phyloP scores from a whole-genome alignment of 225 moss, liverwort and hornwort species.

The Bryum argenteum region DNA sequence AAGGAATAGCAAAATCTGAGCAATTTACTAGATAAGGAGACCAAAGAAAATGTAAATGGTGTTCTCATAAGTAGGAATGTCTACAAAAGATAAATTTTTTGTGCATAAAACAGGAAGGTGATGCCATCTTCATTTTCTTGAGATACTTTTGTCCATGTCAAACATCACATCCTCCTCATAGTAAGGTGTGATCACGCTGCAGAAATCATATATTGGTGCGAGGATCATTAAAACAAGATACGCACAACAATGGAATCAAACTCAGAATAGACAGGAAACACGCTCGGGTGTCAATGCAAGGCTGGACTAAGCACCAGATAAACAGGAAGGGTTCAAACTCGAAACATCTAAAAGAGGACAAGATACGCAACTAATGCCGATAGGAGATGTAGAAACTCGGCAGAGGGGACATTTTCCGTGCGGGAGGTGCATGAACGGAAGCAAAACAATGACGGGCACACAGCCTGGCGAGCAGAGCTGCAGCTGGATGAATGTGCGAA shows the following conservation, averaged over 20 bases:
- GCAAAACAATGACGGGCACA: too few relatives aligned
- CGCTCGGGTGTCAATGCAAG: not conserved
- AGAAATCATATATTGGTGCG: conserved; percentile 19
- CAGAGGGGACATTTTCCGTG: conserved; percentile 87
- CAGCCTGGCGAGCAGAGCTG: too few relatives aligned
- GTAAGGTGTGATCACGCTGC: conserved; percentile 96
- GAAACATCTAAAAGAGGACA: not conserved
- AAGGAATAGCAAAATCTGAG: not conserved
- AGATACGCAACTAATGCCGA: not conserved
- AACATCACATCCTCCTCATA: conserved; percentile 96
- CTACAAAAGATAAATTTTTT: conserved; percentile 94
- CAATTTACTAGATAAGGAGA: not conserved
- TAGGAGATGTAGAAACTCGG: conserved; percentile 33
- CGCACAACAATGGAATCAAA: not conserved
- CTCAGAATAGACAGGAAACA: not conserved
- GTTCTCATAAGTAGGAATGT: not conserved
- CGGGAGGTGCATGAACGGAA: conserved; percentile 71
- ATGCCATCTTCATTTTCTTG: conserved; percentile 89
- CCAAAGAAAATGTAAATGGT: not conserved
- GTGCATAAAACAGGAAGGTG: conserved; percentile 78
- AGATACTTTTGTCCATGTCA: conserved; percentile 56
- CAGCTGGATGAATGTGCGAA: too few relatives aligned
- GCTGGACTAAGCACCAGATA: not conserved
- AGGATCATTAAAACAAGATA: conserved; percentile 3
- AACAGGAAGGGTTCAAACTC: not conserved